phyloP scores from a whole-genome alignment of 352 stramenopile genomes.

The Thalassiosira sp. region DNA sequence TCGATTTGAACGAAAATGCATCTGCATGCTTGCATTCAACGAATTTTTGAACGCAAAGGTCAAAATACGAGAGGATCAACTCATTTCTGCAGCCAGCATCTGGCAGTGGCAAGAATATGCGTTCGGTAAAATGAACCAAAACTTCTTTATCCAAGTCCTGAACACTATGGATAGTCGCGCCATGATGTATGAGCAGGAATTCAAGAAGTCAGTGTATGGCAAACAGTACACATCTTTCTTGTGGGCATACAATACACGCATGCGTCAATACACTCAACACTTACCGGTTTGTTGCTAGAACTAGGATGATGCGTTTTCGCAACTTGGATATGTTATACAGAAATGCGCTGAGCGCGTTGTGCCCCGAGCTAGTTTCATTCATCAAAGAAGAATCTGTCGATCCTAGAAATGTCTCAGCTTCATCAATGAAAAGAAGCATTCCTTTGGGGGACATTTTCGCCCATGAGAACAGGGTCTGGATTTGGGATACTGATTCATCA shows the following conservation, averaged over 20 bases:
- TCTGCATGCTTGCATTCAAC: constrained; percentile 42
- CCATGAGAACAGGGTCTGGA: constrained; percentile 97
- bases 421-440: constrained; percentile 96
- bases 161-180: no score
- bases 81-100: constrained; percentile 84
- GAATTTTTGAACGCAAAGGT: constrained; percentile 55
- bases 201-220: no score
- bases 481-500: constrained; percentile 93
- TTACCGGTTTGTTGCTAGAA: constrained; percentile 96
- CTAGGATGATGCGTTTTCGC: constrained; percentile 95
- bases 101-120: constrained; percentile 90
- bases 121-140: constrained; percentile 95
- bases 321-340: constrained; percentile 94
- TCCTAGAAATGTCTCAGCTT: constrained; percentile 95
- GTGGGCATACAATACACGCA: background rate
- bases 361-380: constrained; percentile 84
- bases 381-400: constrained; percentile 86
- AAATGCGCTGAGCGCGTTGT: constrained; percentile 91
- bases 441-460: constrained; percentile 87
- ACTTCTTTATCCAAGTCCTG: constrained; percentile 95
- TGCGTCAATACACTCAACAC: constrained; percentile 51
- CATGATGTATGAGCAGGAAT: no score
- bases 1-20: constrained; percentile 27
- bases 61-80: constrained; percentile 63
- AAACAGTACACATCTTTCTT: background rate